Conservation (phyloP, 805 yeast genomes). For the Lachancea fermentati region DNA sequence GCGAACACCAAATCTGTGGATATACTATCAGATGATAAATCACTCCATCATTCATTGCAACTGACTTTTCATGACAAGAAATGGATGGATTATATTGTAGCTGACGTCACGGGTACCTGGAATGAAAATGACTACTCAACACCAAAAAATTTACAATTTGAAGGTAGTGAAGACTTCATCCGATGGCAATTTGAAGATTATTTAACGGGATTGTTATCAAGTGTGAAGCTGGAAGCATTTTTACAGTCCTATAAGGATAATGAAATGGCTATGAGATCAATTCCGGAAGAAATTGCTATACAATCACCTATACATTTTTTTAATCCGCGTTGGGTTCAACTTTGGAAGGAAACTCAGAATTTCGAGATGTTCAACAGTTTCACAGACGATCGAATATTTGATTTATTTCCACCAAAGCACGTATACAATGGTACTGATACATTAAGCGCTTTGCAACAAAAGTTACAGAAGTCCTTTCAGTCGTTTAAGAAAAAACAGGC, state of each 20-base stretch:
- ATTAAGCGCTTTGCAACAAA: constrained; percentile 26
- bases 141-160: constrained; percentile 43
- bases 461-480: constrained; percentile 14
- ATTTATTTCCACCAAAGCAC: constrained; percentile 48
- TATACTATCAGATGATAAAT: constrained; percentile 37
- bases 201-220: constrained; percentile 64
- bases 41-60: constrained; percentile 39
- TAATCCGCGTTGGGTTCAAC: constrained; percentile 40
- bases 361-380: constrained; percentile 46
- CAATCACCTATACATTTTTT: constrained; percentile 37
- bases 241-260: constrained; percentile 34
- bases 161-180: constrained; percentile 83
- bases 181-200: constrained; percentile 89
- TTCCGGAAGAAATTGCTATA: constrained; percentile 26
- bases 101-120: constrained; percentile 45
- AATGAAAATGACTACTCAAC: constrained; percentile 35
- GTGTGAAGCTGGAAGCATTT: constrained; percentile 65
- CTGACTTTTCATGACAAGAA: constrained; percentile 61
- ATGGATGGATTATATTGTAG: constrained; percentile 58
- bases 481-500: constrained; percentile 18
- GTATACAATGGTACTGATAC: constrained; percentile 27
- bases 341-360: constrained; percentile 53
- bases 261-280: constrained; percentile 33
- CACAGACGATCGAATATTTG: constrained; percentile 69
- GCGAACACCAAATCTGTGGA: constrained; percentile 50